Evolutionary conservation across 306 rosid genomes (phyloP).

Genomic region (Quillaja saponaria): DNA sequence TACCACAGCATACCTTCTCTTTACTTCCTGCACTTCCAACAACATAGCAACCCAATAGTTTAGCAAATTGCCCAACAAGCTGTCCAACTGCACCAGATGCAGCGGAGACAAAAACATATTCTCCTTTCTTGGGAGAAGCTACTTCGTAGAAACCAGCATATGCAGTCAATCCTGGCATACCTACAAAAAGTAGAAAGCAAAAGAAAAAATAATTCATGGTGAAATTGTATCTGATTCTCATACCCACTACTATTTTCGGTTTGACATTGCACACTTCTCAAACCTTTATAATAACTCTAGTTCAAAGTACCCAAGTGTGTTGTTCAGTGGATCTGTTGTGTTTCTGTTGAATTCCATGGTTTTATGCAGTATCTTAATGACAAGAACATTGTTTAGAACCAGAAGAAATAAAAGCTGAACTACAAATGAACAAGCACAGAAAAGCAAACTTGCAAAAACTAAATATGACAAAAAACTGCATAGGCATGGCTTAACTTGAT

Average conservation of each 20-base stretch:
- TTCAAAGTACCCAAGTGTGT: background rate
- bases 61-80: background rate
- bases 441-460: no score
- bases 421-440: no score
- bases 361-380: no score
- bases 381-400: no score
- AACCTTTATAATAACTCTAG: background rate
- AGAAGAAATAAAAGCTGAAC: no score
- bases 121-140: conserved; percentile 18
- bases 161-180: conserved; percentile 17
- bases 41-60: conserved; percentile 8
- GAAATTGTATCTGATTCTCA: background rate
- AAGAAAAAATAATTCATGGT: background rate
- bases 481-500: no score
- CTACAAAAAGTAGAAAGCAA: background rate
- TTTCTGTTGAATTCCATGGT: background rate
- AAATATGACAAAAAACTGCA: no score
- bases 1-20: background rate
- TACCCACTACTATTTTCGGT: no score
- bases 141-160: conserved; percentile 1
- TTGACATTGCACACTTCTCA: no score
- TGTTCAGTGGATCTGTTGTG: background rate
- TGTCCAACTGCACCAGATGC: conserved; percentile 1
- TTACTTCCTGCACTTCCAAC: conserved; percentile 25
- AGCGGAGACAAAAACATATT: background rate